These are phyloP conservation scores for Jackrogersella minutella DNA, from an alignment of 495 filamentous ascomycete species.

Conservation along the genomic window DNA sequence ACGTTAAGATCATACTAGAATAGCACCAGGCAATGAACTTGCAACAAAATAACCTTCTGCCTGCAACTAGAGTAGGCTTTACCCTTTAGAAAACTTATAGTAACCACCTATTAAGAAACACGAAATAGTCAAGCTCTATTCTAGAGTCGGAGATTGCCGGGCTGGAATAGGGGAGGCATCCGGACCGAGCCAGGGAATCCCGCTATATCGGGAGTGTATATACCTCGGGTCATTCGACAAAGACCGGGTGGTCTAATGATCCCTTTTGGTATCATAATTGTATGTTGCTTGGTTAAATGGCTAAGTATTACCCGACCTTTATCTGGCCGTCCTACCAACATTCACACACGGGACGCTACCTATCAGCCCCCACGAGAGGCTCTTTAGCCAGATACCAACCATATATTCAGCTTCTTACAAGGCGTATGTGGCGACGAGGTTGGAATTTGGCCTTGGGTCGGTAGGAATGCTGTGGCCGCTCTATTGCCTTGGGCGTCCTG, in stretches of 20 bases:
- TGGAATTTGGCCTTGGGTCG: conserved; percentile 59
- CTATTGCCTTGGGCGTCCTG: conserved; percentile 65
- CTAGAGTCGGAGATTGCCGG: neutral
- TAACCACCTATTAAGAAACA: too few relatives aligned
- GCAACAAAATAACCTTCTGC: too few relatives aligned
- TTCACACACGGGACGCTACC: conserved; percentile 28
- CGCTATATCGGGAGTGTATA: neutral
- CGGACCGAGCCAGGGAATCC: neutral
- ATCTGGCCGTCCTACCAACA: conserved; percentile 66
- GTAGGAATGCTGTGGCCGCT: too few relatives aligned
- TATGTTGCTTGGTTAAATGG: conserved; percentile 67
- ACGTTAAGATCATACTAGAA: too few relatives aligned
- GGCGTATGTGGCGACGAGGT: conserved; percentile 51
- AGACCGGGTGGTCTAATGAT: too few relatives aligned
- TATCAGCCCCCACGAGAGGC: conserved; percentile 43
- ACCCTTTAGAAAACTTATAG: too few relatives aligned
- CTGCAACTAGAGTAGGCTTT: too few relatives aligned
- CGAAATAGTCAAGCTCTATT: neutral
- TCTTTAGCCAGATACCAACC: too few relatives aligned
- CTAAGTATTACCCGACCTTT: conserved; percentile 60
- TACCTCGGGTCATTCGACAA: too few relatives aligned
- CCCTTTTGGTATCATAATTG: too few relatives aligned
- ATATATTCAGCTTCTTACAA: too few relatives aligned
- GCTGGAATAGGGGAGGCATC: neutral
- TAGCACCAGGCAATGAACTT: too few relatives aligned